phyloP scores from a whole-genome alignment of 495 filamentous ascomycete species.

The Penicillium turbatum region DNA sequence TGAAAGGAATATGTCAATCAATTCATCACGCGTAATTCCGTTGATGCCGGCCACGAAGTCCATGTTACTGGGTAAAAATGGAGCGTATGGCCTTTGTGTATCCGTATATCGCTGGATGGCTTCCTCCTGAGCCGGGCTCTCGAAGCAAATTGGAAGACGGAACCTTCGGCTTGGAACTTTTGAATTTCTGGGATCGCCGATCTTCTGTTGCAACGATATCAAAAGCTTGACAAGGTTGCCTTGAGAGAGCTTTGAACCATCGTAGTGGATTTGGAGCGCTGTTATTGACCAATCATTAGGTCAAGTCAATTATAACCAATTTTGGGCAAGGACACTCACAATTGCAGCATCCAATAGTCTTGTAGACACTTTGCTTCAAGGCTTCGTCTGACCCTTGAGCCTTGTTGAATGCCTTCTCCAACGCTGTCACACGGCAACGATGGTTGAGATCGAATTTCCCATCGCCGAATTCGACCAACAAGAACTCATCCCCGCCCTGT shows the following conservation, averaged over 20 bases:
- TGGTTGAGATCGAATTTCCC: constrained; percentile 49
- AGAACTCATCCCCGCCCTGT: constrained; percentile 50
- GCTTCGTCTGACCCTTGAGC: constrained; percentile 21
- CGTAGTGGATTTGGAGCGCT: constrained; percentile 47
- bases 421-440: constrained; percentile 45
- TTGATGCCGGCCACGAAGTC: constrained; percentile 56
- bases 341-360: constrained; percentile 47
- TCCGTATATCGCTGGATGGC: constrained; percentile 53
- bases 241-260: constrained; percentile 38
- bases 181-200: constrained; percentile 35
- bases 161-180: constrained; percentile 51
- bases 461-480: constrained; percentile 52
- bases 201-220: constrained; percentile 21
- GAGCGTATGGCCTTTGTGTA: constrained; percentile 53
- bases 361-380: constrained; percentile 38
- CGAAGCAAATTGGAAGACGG: constrained; percentile 52
- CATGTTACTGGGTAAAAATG: constrained; percentile 56
- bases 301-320: neutral
- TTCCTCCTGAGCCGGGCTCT: constrained; percentile 44
- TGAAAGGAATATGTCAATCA: constrained; percentile 44
- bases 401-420: constrained; percentile 39
- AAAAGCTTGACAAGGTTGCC: constrained; percentile 29
- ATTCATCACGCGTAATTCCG: constrained; percentile 44
- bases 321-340: constrained; percentile 18
- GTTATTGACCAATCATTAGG: neutral